Evolutionary conservation across 75 land plant genomes (phyloP).

Genomic region (Picea sitchensis): DNA sequence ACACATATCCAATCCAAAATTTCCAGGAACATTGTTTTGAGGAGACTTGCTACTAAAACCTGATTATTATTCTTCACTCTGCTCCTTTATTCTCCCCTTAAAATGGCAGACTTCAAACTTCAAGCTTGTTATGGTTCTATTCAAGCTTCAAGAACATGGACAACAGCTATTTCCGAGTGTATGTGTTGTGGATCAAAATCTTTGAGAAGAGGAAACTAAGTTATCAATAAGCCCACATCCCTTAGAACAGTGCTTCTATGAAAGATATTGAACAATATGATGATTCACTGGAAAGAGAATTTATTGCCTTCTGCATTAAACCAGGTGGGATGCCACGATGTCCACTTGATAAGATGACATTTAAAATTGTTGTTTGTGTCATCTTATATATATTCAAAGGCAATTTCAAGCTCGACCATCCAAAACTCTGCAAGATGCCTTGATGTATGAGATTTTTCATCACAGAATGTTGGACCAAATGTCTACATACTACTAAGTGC

Average conservation of each 20-base stretch:
- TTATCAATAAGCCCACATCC: no score
- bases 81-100: no score
- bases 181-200: no score
- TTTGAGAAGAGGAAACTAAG: no score
- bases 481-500: conserved; percentile 90
- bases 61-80: no score
- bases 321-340: conserved; percentile 79
- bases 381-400: conserved; percentile 60
- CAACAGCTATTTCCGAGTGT: no score
- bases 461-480: conserved; percentile 95
- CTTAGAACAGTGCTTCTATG: conserved; percentile 73
- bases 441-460: conserved; percentile 92
- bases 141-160: no score
- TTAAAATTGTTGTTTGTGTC: conserved; percentile 35
- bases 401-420: conserved; percentile 99
- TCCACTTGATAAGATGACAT: conserved; percentile 77
- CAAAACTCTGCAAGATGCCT: conserved; percentile 98
- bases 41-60: no score
- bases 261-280: conserved; percentile 62
- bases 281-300: conserved; percentile 47
- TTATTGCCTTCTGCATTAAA: conserved; percentile 85
- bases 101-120: no score
- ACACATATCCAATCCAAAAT: no score
- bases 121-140: no score
- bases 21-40: no score